Evolutionary conservation across 495 filamentous ascomycete genomes (phyloP).

Genomic region (Penicillium coprophilum): DNA sequence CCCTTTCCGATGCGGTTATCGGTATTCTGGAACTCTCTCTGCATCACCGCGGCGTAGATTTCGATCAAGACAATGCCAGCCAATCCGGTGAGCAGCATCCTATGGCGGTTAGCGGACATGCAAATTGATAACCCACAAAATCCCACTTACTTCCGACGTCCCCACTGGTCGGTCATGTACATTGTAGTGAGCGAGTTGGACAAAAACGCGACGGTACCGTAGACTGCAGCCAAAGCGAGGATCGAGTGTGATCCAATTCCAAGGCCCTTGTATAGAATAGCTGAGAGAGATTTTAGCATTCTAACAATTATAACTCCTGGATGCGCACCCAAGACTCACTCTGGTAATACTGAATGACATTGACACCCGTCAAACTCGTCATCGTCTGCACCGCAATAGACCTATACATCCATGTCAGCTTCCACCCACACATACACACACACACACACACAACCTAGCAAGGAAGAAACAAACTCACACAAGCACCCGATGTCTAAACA

Average conservation of each 20-base stretch:
- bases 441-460: neutral
- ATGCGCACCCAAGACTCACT: conserved; percentile 30
- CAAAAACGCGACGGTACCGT: conserved; percentile 55
- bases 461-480: conserved; percentile 35
- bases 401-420: conserved; percentile 21
- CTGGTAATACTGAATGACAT: conserved; percentile 59
- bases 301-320: neutral
- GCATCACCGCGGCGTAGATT: conserved; percentile 61
- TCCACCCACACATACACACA: neutral
- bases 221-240: conserved; percentile 55
- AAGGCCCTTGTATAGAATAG: conserved; percentile 56
- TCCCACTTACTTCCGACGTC: conserved; percentile 51
- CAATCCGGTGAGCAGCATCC: conserved; percentile 55
- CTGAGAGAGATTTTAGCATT: conserved; percentile 21
- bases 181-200: conserved; percentile 53
- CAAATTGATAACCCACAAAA: neutral
- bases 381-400: conserved; percentile 59
- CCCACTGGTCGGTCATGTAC: conserved; percentile 59
- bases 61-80: conserved; percentile 52
- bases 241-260: conserved; percentile 52
- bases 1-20: conserved; percentile 57
- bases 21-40: conserved; percentile 54
- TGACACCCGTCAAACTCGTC: conserved; percentile 57
- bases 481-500: conserved; percentile 52
- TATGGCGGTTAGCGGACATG: conserved; percentile 17